Percentiles rank a stretch among this genome's conserved stretches.
These are phyloP conservation scores for Heritiera littoralis DNA, from an alignment of 345 rosid species.

Conservation along the genomic window DNA sequence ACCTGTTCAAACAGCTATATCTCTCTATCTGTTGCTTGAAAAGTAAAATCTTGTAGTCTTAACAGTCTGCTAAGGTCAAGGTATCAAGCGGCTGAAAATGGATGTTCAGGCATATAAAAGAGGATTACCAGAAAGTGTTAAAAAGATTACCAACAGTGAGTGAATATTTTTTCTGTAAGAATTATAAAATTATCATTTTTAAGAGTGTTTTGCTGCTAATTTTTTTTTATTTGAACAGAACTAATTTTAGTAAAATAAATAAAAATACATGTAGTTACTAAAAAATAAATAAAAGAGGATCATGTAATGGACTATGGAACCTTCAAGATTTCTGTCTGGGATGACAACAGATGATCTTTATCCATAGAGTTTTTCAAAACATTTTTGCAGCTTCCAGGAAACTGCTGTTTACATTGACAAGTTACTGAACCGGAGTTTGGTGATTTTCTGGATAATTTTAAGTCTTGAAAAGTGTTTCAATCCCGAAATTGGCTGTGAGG, in stretches of 20 bases:
- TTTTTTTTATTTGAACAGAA: too few species aligned
- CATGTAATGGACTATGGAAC: neutral
- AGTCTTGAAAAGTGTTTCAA: neutral
- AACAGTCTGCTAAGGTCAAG: neutral
- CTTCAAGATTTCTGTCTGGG: neutral
- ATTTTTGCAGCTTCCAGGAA: neutral
- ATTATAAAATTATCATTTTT: too few species aligned
- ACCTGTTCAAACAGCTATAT: neutral
- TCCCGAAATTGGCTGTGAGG: neutral
- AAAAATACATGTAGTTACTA: too few species aligned
- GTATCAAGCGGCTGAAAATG: neutral
- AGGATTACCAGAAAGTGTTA: too few species aligned
- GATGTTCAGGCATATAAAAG: neutral
- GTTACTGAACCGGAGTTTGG: neutral
- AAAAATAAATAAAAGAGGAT: neutral
- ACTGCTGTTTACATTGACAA: neutral
- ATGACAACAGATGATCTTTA: neutral
- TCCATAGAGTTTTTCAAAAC: neutral
- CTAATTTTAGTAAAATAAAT: too few species aligned
- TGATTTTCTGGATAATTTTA: neutral
- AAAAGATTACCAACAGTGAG: too few species aligned
- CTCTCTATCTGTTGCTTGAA: neutral
- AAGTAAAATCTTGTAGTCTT: too few species aligned
- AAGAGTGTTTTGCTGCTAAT: too few species aligned
- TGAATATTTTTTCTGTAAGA: too few species aligned